Evolutionary conservation across 2,329 filamentous ascomycete species (phyloP), one percentile per base, ranked within the genome.

Genomic region (Zalaria obscura): DNA sequence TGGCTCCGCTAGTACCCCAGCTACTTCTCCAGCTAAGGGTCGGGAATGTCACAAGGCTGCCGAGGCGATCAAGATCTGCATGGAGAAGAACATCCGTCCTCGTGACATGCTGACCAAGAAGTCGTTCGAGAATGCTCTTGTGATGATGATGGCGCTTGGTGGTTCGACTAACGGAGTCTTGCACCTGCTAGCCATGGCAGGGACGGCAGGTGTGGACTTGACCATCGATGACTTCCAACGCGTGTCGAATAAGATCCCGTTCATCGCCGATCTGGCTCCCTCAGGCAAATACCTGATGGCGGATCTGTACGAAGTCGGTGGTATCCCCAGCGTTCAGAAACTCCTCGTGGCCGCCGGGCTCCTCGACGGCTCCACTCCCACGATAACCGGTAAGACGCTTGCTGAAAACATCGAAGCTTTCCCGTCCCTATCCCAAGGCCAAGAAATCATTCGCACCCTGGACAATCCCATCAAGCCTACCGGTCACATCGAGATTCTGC

Each of bases 101-200:
- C 73, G 79, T 18, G 81, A 91, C 53, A 73, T 93, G 28, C 68
- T 94, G 51, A 93, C 83, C 3, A 83, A 82, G 48, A 73, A 73
- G 1, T 76, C 83, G 0, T 89, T 94, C 46, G 84, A 93, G 59
- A 94, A 94, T 56, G 87, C 87, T 1, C 70, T 94, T 18, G 82
- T 89, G 1, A 76, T 93, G 60, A 91, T 86, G 58, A 93, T 93
- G 83, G 80, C 84, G 3, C 71, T 94, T n/a, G 87, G 87, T 40
- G 87, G 87, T 40, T 86, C 79, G 39, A 94, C 87, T 42, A 94
- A 94, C 59, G 83, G 83, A 29, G 83, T 93, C 3, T 71, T 94
- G 41, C 87, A 94, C 60, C 80, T 93, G 56, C 75, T 94, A 38
- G 87, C 87, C 51, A 93, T 94, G 80, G 87, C 87, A 34, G 80